A percentile compares a stretch with the other conserved stretches of the same genome.
phyloP scores from a whole-genome alignment of 163 green algal species.

The Scenedesmus sp. region DNA sequence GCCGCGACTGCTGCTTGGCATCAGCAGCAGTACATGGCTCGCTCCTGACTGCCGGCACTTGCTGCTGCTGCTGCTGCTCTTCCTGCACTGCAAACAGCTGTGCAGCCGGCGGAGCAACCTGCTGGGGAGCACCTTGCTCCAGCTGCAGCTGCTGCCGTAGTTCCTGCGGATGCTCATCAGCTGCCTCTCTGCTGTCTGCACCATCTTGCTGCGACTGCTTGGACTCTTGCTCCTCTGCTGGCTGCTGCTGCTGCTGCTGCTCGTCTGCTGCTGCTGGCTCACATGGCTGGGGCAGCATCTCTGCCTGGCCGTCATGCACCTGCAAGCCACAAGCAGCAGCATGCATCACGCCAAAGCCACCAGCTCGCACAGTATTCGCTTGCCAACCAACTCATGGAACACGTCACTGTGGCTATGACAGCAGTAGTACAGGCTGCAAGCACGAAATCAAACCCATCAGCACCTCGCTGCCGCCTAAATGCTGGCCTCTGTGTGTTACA shows the following conservation, averaged over 20 bases:
- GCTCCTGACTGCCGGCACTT: not conserved
- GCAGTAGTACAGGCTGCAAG: too few species aligned
- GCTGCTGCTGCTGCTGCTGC: not conserved
- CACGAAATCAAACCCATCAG: too few species aligned
- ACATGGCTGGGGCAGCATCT: constrained; percentile 23
- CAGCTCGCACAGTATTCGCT: too few species aligned
- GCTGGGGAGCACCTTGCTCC: not conserved
- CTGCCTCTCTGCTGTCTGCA: not conserved
- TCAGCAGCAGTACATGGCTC: not conserved
- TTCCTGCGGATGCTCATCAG: not conserved
- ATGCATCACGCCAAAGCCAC: not conserved
- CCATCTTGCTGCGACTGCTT: not conserved
- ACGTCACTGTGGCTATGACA: too few species aligned
- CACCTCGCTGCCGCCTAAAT: too few species aligned
- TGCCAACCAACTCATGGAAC: too few species aligned
- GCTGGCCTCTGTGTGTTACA: not conserved
- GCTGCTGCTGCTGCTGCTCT: constrained; percentile 48
- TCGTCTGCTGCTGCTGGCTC: not conserved
- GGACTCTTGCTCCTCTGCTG: not conserved
- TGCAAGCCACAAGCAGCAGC: constrained; percentile 12
- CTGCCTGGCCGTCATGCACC: constrained; percentile 51
- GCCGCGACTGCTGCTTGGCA: not conserved
- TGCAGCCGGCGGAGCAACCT: not conserved
- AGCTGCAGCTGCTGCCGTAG: constrained; percentile 53
- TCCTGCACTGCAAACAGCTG: not conserved